phyloP scores from a whole-genome alignment of 78 protist species.

The Monosiga brevicollis region DNA sequence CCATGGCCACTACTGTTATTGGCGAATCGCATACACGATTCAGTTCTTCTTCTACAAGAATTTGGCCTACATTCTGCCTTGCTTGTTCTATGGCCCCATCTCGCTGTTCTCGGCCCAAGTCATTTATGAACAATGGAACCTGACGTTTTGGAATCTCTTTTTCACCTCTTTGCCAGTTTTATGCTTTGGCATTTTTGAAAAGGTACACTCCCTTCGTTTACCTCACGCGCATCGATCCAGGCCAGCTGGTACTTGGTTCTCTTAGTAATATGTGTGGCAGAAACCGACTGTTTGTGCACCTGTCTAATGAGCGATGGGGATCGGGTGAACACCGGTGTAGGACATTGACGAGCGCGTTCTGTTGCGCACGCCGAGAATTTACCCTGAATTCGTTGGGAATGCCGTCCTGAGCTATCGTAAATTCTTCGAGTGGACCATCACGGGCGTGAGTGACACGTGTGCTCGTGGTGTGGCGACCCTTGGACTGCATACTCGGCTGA shows the following conservation, averaged over 20 bases:
- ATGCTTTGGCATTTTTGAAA: slow-evolving; percentile 6
- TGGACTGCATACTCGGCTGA: too few relatives aligned
- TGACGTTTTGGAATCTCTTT: slow-evolving; percentile 55
- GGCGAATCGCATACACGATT: slow-evolving; percentile 45
- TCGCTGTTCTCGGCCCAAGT: slow-evolving; percentile 56
- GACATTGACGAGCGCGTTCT: slow-evolving; percentile 7
- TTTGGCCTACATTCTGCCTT: slow-evolving; percentile 11
- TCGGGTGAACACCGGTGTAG: too few relatives aligned
- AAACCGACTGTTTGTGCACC: too few relatives aligned
- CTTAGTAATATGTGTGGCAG: too few relatives aligned
- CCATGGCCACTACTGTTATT: slow-evolving; percentile 73
- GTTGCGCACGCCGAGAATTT: not conserved
- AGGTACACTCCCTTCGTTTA: not conserved
- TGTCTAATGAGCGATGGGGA: too few relatives aligned
- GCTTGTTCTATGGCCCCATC: slow-evolving; percentile 54
- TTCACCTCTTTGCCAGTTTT: slow-evolving; percentile 59
- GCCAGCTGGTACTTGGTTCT: too few relatives aligned
- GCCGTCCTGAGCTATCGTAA: not conserved
- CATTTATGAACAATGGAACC: slow-evolving; percentile 42
- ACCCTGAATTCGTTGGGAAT: too few relatives aligned
- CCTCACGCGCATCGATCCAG: too few relatives aligned
- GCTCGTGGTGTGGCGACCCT: too few relatives aligned
- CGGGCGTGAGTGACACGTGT: not conserved
- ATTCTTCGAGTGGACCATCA: not conserved
- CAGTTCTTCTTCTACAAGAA: slow-evolving; percentile 74